Base-by-base conservation (phyloP, 1,284 basidiomycete species). In the Abortiporus biennis region DNA sequence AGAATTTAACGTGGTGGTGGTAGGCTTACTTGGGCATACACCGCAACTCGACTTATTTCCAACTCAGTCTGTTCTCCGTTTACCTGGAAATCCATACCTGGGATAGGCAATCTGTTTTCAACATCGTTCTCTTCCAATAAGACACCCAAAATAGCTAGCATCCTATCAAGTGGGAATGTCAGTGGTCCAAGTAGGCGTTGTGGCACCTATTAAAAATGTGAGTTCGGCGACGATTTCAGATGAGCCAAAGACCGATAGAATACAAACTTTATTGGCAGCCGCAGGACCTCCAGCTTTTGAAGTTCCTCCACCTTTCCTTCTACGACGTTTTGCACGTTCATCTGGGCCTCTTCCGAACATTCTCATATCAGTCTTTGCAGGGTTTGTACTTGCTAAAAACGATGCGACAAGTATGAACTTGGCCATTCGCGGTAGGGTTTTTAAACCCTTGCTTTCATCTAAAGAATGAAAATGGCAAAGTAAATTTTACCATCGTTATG, bases 301-400 rank as follows among this genome's bases (percentile, higher is more conserved):
- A 6, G 61, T 61, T 5, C 65, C 67, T 5, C 70, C 68, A 4
- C 65, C 65, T 47, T 63, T 67, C 45, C 66, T 66, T 45, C 78
- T 65, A 46, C 71, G 72, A 47, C 75, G 64, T 53, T 79, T 81
- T 48, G 78, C 77, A 48, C 80, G 76, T 53, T 84, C 83, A 43
- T 84, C 79, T 23, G 76, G 54, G 0, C 80, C 78, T 11, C 84
- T 59, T 4, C 85, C 85, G 60, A 93, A 91, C 71, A 93, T 83
- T 22, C 85, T 69, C 49, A 90, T 43, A 59, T 96, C 93, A 4
- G 80, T 81, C 54, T 82, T 85, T 0, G 81, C 62, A 0, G 92
- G 92, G 58, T 96, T 96, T 45, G 85, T 89, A 35, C 86, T 90
- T 2, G 91, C 91, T 24, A 94, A 65, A 58, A 85, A 96, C 0